Evolutionary conservation across 2,329 filamentous ascomycete species (phyloP), one percentile per base, ranked within the genome.

Genomic region (Orbilia oligospora): DNA sequence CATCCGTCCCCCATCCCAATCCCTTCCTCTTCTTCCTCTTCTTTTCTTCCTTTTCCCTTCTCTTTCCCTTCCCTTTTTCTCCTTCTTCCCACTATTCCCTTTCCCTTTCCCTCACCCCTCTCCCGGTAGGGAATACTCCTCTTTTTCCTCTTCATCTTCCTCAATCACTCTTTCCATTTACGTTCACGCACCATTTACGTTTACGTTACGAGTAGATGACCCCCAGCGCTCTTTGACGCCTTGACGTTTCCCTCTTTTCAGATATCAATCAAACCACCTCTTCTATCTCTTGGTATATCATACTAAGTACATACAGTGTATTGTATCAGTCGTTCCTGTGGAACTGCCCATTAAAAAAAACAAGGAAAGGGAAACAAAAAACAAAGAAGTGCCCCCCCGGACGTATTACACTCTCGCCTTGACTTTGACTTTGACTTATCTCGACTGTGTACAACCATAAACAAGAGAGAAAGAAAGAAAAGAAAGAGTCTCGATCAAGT

Each of bases 21-120:
- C 48, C 67, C 51, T 55, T 69, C 58, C 75, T 73, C 68, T 75
- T 67, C 75, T 71, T n/a, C n/a, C 71, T 75, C 80, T 79, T 65
- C 69, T 51, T 61, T 71, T 67, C 64, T 67, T 78, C 65, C 48
- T 72, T 44, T 64, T 64, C 65, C 63, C 38, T 64, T 69, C 75
- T 27, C 48, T 58, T 38, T 46, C 58, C 56, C 71, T 71, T 58
- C 51, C 46, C 22, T 55, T 66, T 30, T 46, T 65, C 46, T 63
- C 64, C 64, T 63, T 67, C 64, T 64, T 53, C 56, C 53, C 18
- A 75, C 38, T 61, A 53, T 10, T 55, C 14, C 27, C 51, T 55
- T 18, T 12, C 22, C 27, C 51, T 36, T 33, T n/a, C 16, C 44
- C 9, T 16, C 5, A 6, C 5, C 48, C 48, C 24, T 22, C 20